Percentiles rank a stretch among this genome's conserved stretches.
Conservation (phyloP, 1,139 yeast genomes). For the Scheffersomyces titani region DNA sequence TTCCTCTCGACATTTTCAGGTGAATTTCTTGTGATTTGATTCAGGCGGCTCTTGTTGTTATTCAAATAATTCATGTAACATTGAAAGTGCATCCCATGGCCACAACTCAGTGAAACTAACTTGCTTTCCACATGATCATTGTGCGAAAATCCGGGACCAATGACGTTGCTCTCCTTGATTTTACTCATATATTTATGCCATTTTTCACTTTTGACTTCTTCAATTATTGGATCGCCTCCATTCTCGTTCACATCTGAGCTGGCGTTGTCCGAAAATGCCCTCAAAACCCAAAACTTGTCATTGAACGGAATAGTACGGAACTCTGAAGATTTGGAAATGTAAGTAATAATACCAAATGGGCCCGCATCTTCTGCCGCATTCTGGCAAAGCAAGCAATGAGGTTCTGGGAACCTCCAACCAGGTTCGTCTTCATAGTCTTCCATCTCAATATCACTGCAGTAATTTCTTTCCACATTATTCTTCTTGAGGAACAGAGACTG, state of each 20-base stretch:
- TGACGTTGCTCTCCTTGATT: conserved; percentile 39
- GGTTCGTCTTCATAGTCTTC: conserved; percentile 29
- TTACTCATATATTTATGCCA: conserved; percentile 42
- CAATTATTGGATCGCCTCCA: conserved; percentile 17
- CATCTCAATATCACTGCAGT: conserved; percentile 38
- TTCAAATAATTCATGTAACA: conserved; percentile 70
- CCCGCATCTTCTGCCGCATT: conserved; percentile 72
- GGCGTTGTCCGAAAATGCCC: conserved; percentile 57
- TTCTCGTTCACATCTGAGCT: conserved; percentile 48
- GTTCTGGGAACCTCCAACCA: conserved; percentile 75
- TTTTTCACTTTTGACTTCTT: conserved; percentile 23
- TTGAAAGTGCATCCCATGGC: conserved; percentile 88
- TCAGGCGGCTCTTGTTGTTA: conserved; percentile 55
- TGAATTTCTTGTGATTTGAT: conserved; percentile 76
- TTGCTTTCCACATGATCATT: conserved; percentile 42
- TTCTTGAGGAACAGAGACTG: conserved; percentile 70
- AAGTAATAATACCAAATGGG: conserved; percentile 73
- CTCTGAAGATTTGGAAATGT: conserved; percentile 59
- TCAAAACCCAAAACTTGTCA: conserved; percentile 64
- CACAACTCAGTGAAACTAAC: conserved; percentile 77
- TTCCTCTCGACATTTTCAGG: conserved; percentile 73
- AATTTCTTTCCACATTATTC: conserved; percentile 31
- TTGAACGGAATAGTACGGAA: conserved; percentile 66
- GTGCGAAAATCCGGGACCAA: conserved; percentile 74
- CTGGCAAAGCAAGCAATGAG: conserved; percentile 86